Base-by-base conservation (phyloP, 495 filamentous ascomycete species). In the Aspergillus kassunensis region DNA sequence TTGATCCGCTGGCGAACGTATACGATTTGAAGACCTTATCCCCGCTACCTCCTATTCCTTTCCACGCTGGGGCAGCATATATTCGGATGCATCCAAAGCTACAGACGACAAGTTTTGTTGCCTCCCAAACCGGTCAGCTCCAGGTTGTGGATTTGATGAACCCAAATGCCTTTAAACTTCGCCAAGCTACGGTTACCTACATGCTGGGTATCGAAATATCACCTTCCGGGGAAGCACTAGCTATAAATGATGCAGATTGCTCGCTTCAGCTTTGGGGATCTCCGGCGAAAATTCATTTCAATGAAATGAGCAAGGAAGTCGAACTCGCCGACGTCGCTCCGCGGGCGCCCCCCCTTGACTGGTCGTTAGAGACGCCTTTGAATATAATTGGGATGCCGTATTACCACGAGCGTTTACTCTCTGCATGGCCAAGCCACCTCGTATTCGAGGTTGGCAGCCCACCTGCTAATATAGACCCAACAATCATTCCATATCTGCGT, bases 101-200 rank as follows among this genome's bases (percentile, higher is more conserved):
- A 75, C 86, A 89, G 29, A 96, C 93, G 3, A 96, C 93, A 0
- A 89, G 86, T 61, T 88, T 97, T 56, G 87, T 97, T 48, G 84
- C 87, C 16, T 95, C 92, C 2, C 88, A 91, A 62, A 85, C 80
- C 35, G 93, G 95, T 0, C 91, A 96, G 67, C 82, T 97, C 53
- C 91, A 99, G 58, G 85, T 96, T 11, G 88, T 96, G 35, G 93
- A 99, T 62, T 75, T 99, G 5, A 89, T 95, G 83, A 97, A 99
- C 51, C 88, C 90, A 0, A 91, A 93, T 61, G 84, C 89, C 11
- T 87, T 86, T 61, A 92, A 87, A 56, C 79, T 97, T n/a, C 82
- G 88, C n/a, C 90, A 95, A 63, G 87, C 86, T 3, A 88, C 89
- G 57, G 81, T 89, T 2, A 81, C 80, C 0, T 86, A 84, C 60